Evolutionary conservation across 371 early-diverging fungal genomes (phyloP).

Genomic region (Circinella umbellata): DNA sequence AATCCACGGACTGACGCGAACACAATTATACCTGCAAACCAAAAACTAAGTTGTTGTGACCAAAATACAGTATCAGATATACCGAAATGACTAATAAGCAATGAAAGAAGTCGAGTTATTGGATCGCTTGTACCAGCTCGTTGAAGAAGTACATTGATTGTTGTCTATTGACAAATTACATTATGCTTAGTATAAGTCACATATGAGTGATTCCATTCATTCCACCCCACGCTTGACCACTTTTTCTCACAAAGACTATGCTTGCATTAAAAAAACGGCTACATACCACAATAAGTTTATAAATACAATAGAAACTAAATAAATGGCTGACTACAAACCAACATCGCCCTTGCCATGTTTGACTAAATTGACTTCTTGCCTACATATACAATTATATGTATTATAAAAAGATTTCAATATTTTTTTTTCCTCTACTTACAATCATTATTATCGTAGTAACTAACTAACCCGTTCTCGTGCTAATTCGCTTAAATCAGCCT

Average conservation of each 20-base stretch:
- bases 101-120: constrained; percentile 77
- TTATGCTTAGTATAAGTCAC: too few relatives aligned
- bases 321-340: constrained; percentile 78
- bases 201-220: too few relatives aligned
- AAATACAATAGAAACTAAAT: constrained; percentile 89
- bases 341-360: constrained; percentile 80
- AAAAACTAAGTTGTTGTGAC: constrained; percentile 92
- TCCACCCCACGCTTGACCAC: too few relatives aligned
- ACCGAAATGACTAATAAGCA: constrained; percentile 65
- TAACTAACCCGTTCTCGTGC: constrained; percentile 28
- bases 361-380: constrained; percentile 66
- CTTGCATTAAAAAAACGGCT: neutral
- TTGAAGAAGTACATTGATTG: constrained; percentile 78
- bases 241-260: too few relatives aligned
- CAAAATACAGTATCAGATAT: constrained; percentile 72
- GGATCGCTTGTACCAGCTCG: constrained; percentile 84
- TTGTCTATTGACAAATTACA: constrained; percentile 47
- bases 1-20: constrained; percentile 86
- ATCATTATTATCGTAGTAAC: too few relatives aligned
- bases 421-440: too few relatives aligned
- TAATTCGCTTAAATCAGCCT: constrained; percentile 42
- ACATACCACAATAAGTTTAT: constrained; percentile 79
- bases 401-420: neutral
- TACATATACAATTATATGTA: constrained; percentile 46
- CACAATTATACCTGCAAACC: constrained; percentile 89